Evolutionary conservation across 176 grass and related monocot genomes (phyloP).

Genomic region (Musa itinerans): DNA sequence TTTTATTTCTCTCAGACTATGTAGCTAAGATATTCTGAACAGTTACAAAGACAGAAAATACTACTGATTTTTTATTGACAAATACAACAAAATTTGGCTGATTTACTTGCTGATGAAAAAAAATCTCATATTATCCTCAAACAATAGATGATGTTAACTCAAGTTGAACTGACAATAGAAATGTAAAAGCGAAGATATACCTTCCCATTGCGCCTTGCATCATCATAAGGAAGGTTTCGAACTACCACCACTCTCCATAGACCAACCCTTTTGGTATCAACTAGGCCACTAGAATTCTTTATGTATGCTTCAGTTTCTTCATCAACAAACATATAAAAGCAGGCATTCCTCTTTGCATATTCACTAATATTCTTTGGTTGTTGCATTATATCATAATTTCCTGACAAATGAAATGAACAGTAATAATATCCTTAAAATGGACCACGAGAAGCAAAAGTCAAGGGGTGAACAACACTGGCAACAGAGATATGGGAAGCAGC

Average conservation of each 20-base stretch:
- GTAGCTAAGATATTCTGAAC: too few relatives aligned
- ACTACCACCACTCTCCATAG: constrained; percentile 82
- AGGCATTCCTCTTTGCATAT: constrained; percentile 62
- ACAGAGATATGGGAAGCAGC: neutral
- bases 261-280: constrained; percentile 52
- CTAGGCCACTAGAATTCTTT: constrained; percentile 57
- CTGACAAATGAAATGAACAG: constrained; percentile 38
- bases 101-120: neutral
- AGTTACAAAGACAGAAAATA: too few relatives aligned
- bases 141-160: neutral
- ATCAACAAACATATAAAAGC: constrained; percentile 99
- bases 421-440: constrained; percentile 17
- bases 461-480: neutral
- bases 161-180: neutral
- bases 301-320: constrained; percentile 81
- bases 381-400: constrained; percentile 98
- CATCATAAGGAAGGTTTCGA: constrained; percentile 74
- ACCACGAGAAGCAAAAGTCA: neutral
- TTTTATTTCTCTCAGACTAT: too few relatives aligned
- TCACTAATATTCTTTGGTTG: constrained; percentile 81
- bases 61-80: too few relatives aligned
- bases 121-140: neutral
- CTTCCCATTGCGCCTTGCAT: constrained; percentile 94
- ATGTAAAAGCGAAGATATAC: constrained; percentile 25
- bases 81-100: too few relatives aligned